These are phyloP conservation scores for Colletotrichum sp. DNA, from an alignment of 2,329 filamentous ascomycete genomes.

Conservation along the genomic window DNA sequence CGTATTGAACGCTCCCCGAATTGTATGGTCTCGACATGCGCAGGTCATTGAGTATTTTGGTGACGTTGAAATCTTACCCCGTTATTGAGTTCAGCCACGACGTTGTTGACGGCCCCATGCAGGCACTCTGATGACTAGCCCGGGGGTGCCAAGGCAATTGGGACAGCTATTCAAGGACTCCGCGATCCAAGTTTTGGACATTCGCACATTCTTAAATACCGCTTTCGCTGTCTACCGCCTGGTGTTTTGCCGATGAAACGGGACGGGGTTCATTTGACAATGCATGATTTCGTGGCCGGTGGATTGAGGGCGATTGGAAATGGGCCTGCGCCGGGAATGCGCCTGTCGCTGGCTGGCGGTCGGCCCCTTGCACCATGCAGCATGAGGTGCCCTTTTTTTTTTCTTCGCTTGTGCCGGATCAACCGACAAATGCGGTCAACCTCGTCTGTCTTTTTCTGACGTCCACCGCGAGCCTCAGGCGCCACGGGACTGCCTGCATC, in stretches of 20 bases:
- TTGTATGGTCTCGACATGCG: background rate
- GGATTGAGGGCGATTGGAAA: background rate
- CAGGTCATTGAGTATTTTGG: background rate
- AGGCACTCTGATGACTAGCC: background rate
- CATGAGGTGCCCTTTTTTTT: background rate
- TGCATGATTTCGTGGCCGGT: constrained; percentile 8
- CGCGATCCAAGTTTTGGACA: background rate
- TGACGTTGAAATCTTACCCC: background rate
- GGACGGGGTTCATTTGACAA: background rate
- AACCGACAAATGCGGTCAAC: constrained; percentile 20
- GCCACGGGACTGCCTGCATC: background rate
- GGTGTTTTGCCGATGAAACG: background rate
- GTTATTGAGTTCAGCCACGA: background rate
- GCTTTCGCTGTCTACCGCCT: background rate
- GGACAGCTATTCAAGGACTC: background rate
- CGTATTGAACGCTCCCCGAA: background rate
- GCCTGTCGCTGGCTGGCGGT: background rate
- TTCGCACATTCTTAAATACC: background rate
- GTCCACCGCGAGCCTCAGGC: background rate
- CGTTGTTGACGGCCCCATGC: background rate
- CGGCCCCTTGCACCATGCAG: constrained; percentile 9
- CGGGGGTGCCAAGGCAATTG: background rate
- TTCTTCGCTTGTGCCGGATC: constrained; percentile 12
- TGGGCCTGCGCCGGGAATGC: constrained; percentile 9
- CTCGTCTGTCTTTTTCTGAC: constrained; percentile 14